These are phyloP conservation scores for Phragmites australis DNA, from an alignment of 176 grass and related monocot genomes.

Conservation along the genomic window DNA sequence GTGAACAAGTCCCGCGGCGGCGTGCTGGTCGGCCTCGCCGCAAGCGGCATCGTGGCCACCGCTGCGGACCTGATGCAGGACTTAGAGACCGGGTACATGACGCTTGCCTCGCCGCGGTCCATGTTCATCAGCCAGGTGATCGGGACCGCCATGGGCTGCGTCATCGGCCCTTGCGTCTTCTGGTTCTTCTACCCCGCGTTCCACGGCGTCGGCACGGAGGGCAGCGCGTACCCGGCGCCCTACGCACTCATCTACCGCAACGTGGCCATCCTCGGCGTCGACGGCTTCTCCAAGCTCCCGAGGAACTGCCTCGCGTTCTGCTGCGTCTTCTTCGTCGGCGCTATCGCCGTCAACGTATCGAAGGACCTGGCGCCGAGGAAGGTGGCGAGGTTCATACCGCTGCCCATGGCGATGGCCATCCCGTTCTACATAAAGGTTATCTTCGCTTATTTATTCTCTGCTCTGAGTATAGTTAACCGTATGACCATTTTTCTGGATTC, in stretches of 20 bases:
- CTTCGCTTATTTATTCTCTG: not conserved
- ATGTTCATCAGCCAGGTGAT: conserved; percentile 83
- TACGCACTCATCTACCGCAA: conserved; percentile 60
- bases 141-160: conserved; percentile 66
- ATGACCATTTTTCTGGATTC: too few species aligned
- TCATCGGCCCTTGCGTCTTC: conserved; percentile 64
- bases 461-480: not conserved
- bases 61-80: conserved; percentile 80
- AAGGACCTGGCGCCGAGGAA: conserved; percentile 41
- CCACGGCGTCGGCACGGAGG: too few species aligned
- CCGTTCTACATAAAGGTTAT: conserved; percentile 47
- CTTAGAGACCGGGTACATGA: conserved; percentile 74
- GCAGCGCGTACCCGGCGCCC: too few species aligned
- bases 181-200: conserved; percentile 77
- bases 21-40: conserved; percentile 54
- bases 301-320: conserved; percentile 50
- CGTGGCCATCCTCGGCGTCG: too few species aligned
- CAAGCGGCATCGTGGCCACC: conserved; percentile 67
- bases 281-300: conserved; percentile 49
- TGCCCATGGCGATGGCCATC: conserved; percentile 67
- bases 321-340: conserved; percentile 43
- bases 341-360: conserved; percentile 40
- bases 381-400: conserved; percentile 37
- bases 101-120: conserved; percentile 58
- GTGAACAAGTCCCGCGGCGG: conserved; percentile 48